These are phyloP conservation scores for Quercus agrifolia DNA, from an alignment of 306 rosid species.

Conservation along the genomic window DNA sequence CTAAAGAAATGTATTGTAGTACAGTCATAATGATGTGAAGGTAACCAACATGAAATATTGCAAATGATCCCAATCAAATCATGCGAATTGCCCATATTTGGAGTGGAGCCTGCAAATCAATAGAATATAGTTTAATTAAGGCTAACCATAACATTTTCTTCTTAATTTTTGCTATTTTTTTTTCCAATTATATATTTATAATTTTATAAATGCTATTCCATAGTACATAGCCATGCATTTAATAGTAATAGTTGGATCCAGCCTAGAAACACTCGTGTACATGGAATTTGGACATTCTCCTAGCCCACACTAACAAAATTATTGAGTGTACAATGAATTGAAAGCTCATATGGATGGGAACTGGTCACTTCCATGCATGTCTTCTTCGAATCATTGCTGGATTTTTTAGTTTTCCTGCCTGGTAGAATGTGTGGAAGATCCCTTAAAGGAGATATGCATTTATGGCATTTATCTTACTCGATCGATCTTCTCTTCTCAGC, in stretches of 20 bases:
- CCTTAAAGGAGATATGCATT: conserved; percentile 19
- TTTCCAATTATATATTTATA: neutral
- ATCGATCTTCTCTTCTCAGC: neutral
- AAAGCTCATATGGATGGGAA: conserved; percentile 32
- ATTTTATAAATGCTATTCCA: neutral
- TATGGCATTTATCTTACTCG: conserved; percentile 13
- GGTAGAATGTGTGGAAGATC: conserved; percentile 11
- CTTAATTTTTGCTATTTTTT: neutral
- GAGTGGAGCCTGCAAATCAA: neutral
- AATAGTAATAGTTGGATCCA: conserved; percentile 53
- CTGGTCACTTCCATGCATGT: conserved; percentile 6
- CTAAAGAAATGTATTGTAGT: no score
- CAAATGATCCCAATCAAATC: neutral
- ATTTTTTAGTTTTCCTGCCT: neutral
- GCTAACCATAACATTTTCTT: no score
- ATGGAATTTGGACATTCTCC: conserved; percentile 36
- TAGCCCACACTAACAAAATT: conserved; percentile 27
- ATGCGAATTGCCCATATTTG: neutral
- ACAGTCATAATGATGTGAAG: neutral
- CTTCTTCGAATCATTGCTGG: neutral
- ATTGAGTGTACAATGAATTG: conserved; percentile 34
- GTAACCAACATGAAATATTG: neutral
- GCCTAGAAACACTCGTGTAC: conserved; percentile 41
- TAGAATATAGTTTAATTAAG: no score
- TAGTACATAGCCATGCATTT: conserved; percentile 7